phyloP scores from a whole-genome alignment of 345 rosid genomes.

The Eucalyptus pumila region DNA sequence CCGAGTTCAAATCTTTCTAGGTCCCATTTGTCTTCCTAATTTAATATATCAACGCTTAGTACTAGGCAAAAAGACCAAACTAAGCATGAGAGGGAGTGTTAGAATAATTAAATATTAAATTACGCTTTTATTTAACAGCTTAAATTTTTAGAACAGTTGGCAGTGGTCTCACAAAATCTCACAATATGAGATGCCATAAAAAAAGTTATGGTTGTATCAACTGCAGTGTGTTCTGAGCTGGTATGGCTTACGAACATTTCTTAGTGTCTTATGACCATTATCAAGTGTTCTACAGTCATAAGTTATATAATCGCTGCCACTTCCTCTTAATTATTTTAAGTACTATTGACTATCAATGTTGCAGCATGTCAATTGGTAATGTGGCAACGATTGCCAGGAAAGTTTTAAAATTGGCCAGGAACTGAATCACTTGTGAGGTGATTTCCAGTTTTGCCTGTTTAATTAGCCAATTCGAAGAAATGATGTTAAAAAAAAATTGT shows the following conservation, averaged over 20 bases:
- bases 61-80: too few relatives aligned
- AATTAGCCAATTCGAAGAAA: background rate
- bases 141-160: too few relatives aligned
- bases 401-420: background rate
- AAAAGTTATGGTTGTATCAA: background rate
- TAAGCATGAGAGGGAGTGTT: too few relatives aligned
- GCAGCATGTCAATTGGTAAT: background rate
- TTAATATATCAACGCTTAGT: too few relatives aligned
- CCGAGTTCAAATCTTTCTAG: too few relatives aligned
- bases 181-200: background rate
- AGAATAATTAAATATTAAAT: too few relatives aligned
- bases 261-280: background rate
- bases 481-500: background rate
- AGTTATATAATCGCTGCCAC: background rate
- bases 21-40: too few relatives aligned
- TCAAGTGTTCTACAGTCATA: background rate
- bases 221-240: background rate
- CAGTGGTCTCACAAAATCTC: too few relatives aligned
- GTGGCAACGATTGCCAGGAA: background rate
- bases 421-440: background rate
- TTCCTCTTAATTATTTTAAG: background rate
- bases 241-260: background rate
- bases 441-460: background rate
- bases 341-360: background rate
- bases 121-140: fast-evolving